Conservation (phyloP, 1,284 basidiomycete genomes). For the Boletus sp. region DNA sequence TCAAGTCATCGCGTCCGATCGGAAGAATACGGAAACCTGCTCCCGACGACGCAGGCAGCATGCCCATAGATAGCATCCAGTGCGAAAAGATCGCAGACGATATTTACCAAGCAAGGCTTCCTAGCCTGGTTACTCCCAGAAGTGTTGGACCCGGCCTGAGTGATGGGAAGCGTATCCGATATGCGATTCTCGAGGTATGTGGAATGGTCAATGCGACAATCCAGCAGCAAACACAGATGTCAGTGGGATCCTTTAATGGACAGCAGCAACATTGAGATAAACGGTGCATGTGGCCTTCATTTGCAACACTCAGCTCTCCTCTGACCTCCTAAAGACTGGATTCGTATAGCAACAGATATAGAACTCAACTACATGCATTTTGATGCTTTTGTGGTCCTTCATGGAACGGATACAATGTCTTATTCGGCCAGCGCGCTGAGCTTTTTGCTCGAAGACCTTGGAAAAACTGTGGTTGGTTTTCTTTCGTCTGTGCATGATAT, state of each 20-base stretch:
- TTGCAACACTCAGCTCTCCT: neutral
- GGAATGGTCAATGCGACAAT: conserved; percentile 3
- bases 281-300: conserved; percentile 42
- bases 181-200: conserved; percentile 73
- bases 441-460: conserved; percentile 87
- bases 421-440: conserved; percentile 85
- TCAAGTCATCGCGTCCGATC: conserved; percentile 71
- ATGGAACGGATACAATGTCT: conserved; percentile 93
- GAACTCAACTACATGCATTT: conserved; percentile 82
- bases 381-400: conserved; percentile 87
- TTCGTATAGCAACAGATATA: conserved; percentile 84
- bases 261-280: conserved; percentile 81
- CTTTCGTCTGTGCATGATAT: neutral
- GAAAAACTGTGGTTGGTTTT: conserved; percentile 72
- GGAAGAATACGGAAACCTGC: conserved; percentile 41
- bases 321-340: conserved; percentile 63
- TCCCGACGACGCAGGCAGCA: conserved; percentile 28
- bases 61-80: conserved; percentile 34
- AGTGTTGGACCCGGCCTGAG: conserved; percentile 58
- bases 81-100: conserved; percentile 54
- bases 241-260: conserved; percentile 86
- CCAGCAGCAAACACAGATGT: conserved; percentile 6
- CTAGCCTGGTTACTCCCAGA: conserved; percentile 72
- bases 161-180: conserved; percentile 68
- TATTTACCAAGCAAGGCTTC: conserved; percentile 66